phyloP scores from a whole-genome alignment of 768 basidiomycete genomes.

The Lepiota subincarnata region DNA sequence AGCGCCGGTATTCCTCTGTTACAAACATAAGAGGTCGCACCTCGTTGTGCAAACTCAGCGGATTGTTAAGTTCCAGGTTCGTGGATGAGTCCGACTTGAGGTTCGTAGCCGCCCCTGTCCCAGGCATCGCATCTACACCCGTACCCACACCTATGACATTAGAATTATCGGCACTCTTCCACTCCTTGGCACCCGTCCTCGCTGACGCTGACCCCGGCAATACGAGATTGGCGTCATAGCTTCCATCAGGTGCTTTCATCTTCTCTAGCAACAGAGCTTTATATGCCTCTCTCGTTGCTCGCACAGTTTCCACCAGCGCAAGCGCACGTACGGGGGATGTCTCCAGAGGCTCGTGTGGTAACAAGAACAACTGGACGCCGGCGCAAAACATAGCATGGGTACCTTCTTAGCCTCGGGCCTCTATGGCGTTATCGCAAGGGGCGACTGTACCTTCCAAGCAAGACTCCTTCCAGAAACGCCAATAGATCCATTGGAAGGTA shows the following conservation, averaged over 20 bases:
- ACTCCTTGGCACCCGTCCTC: background rate
- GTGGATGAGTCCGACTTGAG: constrained; percentile 26
- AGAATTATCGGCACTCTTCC: constrained; percentile 4
- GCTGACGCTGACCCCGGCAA: constrained; percentile 38
- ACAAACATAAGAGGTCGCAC: constrained; percentile 27
- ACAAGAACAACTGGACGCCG: constrained; percentile 57
- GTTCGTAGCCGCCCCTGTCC: constrained; percentile 25
- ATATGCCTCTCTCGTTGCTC: constrained; percentile 52
- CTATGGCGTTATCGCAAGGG: constrained; percentile 14
- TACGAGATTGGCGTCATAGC: constrained; percentile 60
- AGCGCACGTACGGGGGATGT: constrained; percentile 34
- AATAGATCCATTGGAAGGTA: constrained; percentile 25
- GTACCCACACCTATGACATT: background rate
- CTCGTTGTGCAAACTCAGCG: constrained; percentile 75
- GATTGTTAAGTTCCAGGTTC: constrained; percentile 73
- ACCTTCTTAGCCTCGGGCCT: background rate
- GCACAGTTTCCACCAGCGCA: constrained; percentile 39
- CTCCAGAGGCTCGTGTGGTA: constrained; percentile 61
- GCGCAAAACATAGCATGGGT: constrained; percentile 6
- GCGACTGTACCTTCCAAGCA: constrained; percentile 68
- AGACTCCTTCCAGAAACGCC: constrained; percentile 73
- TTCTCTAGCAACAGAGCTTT: constrained; percentile 56
- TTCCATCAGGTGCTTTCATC: constrained; percentile 83
- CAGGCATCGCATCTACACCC: background rate
- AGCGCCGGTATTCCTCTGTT: background rate